These are phyloP conservation scores for Carex arenaria DNA, from an alignment of 202 grass and related monocot species.

Conservation along the genomic window DNA sequence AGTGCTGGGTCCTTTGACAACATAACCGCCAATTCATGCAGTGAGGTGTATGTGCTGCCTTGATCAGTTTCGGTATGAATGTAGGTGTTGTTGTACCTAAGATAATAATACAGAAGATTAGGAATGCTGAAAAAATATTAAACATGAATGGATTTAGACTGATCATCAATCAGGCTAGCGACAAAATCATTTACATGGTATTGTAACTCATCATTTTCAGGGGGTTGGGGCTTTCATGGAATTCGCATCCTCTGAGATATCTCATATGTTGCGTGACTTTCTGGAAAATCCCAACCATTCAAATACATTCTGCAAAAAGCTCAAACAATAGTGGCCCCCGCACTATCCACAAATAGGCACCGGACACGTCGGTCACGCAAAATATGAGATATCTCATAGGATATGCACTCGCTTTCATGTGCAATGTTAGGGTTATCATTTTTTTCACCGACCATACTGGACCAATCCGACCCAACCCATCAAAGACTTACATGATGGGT, in stretches of 20 bases:
- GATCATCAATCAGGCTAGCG: background rate
- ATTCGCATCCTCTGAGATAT: too few relatives aligned
- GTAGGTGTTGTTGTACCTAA: constrained; percentile 95
- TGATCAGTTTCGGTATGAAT: constrained; percentile 60
- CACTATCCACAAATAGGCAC: too few relatives aligned
- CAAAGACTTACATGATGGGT: background rate
- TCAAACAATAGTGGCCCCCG: too few relatives aligned
- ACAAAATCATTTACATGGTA: background rate
- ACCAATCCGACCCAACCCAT: background rate
- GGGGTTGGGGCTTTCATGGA: background rate
- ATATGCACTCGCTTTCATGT: background rate
- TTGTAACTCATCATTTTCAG: background rate
- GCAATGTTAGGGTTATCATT: background rate
- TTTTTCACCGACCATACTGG: background rate
- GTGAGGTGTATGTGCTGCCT: constrained; percentile 32
- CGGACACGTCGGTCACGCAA: too few relatives aligned
- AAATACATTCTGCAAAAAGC: too few relatives aligned
- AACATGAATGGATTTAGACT: background rate
- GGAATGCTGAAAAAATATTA: background rate
- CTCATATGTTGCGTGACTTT: too few relatives aligned
- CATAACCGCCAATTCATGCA: constrained; percentile 75
- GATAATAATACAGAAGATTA: constrained; percentile 14
- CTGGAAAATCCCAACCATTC: too few relatives aligned
- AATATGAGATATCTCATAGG: too few relatives aligned
- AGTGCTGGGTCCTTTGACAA: constrained; percentile 55